Percentiles rank a stretch among this genome's conserved stretches.
Evolutionary conservation across 78 protist genomes (phyloP).

Genomic region (Speleostelium caveatum): DNA sequence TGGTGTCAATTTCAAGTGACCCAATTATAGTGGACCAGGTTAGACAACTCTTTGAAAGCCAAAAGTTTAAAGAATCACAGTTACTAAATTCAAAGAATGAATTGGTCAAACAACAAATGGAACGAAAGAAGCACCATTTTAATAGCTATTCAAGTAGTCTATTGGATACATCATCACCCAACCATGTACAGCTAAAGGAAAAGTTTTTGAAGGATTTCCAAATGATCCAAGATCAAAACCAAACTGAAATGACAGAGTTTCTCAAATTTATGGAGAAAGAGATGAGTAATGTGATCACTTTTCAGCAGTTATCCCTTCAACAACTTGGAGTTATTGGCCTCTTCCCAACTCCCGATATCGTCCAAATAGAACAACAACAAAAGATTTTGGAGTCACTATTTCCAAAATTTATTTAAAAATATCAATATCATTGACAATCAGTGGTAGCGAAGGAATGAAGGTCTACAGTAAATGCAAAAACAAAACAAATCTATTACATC

Average conservation of each 20-base stretch:
- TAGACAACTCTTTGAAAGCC: constrained; percentile 19
- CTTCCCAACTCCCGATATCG: constrained; percentile 1
- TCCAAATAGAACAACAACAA: constrained; percentile 12
- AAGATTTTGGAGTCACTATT: constrained; percentile 37
- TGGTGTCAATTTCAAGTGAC: neutral
- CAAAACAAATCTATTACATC: neutral
- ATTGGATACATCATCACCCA: too few species aligned
- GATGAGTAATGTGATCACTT: neutral
- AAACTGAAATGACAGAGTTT: neutral
- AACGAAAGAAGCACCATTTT: neutral
- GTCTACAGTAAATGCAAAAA: neutral
- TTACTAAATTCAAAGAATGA: neutral
- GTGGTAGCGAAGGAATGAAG: neutral
- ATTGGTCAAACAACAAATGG: neutral
- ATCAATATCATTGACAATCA: neutral
- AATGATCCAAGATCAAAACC: neutral
- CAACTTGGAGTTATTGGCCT: constrained; percentile 44
- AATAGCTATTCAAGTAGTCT: too few species aligned
- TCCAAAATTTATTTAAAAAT: neutral
- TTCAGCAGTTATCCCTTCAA: constrained; percentile 21
- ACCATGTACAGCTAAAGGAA: too few species aligned
- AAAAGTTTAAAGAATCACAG: neutral
- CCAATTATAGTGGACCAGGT: constrained; percentile 10
- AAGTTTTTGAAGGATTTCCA: neutral
- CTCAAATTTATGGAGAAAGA: neutral